These are phyloP conservation scores for Leccinum rimulosum DNA, from an alignment of 768 basidiomycete genomes.

Conservation along the genomic window DNA sequence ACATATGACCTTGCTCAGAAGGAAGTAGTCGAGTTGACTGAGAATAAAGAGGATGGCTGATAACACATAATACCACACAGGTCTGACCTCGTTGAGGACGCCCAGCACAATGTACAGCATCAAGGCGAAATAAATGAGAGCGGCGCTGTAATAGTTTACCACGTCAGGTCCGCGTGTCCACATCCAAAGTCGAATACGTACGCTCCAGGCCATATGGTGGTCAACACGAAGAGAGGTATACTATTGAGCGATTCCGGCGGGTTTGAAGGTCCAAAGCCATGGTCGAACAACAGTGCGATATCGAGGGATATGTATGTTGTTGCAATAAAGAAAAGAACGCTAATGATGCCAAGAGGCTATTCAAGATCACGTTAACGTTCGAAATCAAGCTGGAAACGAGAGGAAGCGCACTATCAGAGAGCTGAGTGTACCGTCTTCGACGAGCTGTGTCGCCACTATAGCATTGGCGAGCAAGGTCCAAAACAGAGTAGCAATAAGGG, in stretches of 20 bases:
- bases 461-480: slow-evolving; percentile 78
- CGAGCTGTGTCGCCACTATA: slow-evolving; percentile 80
- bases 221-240: slow-evolving; percentile 78
- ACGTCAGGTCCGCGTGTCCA: slow-evolving; percentile 2
- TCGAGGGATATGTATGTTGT: slow-evolving; percentile 87
- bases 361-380: neutral
- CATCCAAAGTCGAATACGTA: slow-evolving; percentile 37
- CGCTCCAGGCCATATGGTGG: slow-evolving; percentile 76
- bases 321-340: slow-evolving; percentile 59
- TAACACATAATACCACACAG: slow-evolving; percentile 75
- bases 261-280: slow-evolving; percentile 54
- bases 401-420: slow-evolving; percentile 55
- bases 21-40: slow-evolving; percentile 79
- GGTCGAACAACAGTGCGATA: slow-evolving; percentile 64
- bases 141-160: slow-evolving; percentile 42
- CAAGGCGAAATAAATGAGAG: slow-evolving; percentile 63
- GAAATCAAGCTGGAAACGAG: neutral
- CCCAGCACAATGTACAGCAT: slow-evolving; percentile 81
- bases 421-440: slow-evolving; percentile 85
- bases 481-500: slow-evolving; percentile 71
- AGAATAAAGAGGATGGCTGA: slow-evolving; percentile 77
- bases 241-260: slow-evolving; percentile 58
- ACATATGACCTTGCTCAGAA: slow-evolving; percentile 78
- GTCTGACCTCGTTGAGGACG: slow-evolving; percentile 74
- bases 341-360: slow-evolving; percentile 63